Base-by-base conservation (phyloP, 495 filamentous ascomycete genomes). In the Penicillium samsonianum region DNA sequence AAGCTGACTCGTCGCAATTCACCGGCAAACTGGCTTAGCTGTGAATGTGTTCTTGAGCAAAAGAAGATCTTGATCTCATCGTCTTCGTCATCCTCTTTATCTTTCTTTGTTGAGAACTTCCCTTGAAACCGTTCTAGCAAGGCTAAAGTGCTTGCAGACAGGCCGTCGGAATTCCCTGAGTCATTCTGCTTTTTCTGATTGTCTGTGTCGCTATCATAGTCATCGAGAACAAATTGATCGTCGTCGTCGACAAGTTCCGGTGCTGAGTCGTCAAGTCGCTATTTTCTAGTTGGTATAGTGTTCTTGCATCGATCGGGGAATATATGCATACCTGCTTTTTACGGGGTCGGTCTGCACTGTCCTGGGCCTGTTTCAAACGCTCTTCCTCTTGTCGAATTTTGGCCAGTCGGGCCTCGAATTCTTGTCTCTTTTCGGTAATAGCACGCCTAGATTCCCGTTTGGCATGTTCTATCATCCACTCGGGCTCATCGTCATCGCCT, bases 41-140 rank as follows among this genome's bases (percentile, higher is more conserved):
- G 94, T 0, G 94, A 98, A 65, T 98, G 94, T 2, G 94, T 98
- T 63, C 94, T 80, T 14, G 94, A 98, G 55, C 92, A 96, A 69
- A 89, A 98, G 69, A 90, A 96, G 25, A 98, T 90, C 80, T 91
- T 92, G 19, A 87, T 77, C 45, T 85, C 79, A 23, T 81, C 80
- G 11, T 77, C 65, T 51, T 3, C 53, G 12, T 86, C 83, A 11
- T 74, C 68, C 14, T 80, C 78, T 42, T 79, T 75, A 7, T 78
- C 72, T 31, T 81, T 76, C 5, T 81, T 78, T 53, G 59, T 55
- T 3, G 71, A 65, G n/a, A 63, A 55, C 31, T 72, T 62, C 2
- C 72, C 73, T 47, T 72, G 68, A 48, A 77, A 74, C 7, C 63
- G 67, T 40, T 76, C 71, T 23, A 80, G 57, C 22, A 80, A 50